phyloP scores from a whole-genome alignment of 495 filamentous ascomycete genomes.

The Neurospora discreta region DNA sequence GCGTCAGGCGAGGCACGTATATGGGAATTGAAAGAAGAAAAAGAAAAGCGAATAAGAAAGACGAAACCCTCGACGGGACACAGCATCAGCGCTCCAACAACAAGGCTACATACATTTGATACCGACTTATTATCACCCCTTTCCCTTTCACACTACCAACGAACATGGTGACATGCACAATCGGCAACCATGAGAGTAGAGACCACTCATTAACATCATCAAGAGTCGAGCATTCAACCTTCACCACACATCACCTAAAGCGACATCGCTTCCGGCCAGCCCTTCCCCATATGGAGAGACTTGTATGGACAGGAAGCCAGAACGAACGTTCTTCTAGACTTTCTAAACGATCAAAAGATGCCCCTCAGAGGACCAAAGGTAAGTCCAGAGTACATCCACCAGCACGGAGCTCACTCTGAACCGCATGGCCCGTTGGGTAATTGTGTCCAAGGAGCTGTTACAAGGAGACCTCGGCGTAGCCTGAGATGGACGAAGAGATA shows the following conservation, averaged over 20 bases:
- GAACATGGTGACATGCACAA: neutral
- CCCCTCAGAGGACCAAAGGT: neutral
- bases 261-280: neutral
- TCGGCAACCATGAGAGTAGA: neutral
- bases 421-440: neutral
- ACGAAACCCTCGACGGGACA: neutral
- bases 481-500: neutral
- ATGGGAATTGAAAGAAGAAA: neutral
- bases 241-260: neutral
- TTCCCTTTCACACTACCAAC: neutral
- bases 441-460: neutral
- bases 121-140: neutral
- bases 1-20: neutral
- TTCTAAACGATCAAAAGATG: neutral
- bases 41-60: too few species aligned
- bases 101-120: neutral
- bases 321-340: neutral
- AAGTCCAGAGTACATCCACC: neutral
- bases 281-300: neutral
- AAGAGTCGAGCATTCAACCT: neutral
- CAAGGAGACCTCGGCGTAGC: neutral
- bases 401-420: neutral
- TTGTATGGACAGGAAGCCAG: neutral
- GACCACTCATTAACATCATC: neutral
- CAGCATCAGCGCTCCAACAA: neutral